Percentiles rank a stretch among this genome's conserved stretches.
These are phyloP conservation scores for Coemansia guatemalensis DNA, from an alignment of 192 early-diverging fungal species.

Conservation along the genomic window DNA sequence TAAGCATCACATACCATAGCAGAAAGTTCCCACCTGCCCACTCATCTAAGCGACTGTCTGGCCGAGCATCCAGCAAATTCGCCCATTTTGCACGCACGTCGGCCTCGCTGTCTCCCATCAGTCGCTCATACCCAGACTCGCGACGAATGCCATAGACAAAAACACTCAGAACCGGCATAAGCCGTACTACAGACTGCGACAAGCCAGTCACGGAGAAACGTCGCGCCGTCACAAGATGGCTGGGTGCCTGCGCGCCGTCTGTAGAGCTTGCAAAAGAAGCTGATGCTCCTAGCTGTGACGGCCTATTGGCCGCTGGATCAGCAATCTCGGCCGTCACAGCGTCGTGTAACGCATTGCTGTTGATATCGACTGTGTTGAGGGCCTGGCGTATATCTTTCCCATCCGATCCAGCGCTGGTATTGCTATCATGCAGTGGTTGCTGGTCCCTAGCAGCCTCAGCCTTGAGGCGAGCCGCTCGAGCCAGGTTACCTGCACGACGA, in stretches of 20 bases:
- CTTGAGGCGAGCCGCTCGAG: constrained; percentile 41
- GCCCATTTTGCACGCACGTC: constrained; percentile 40
- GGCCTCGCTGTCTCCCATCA: constrained; percentile 30
- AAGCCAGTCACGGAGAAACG: constrained; percentile 37
- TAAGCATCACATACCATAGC: constrained; percentile 35
- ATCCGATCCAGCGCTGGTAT: background rate
- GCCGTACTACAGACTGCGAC: constrained; percentile 23
- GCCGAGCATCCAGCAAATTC: constrained; percentile 26
- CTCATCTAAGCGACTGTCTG: constrained; percentile 34
- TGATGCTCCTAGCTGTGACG: background rate
- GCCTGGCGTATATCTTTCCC: background rate
- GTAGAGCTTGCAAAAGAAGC: constrained; percentile 4
- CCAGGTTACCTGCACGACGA: constrained; percentile 45
- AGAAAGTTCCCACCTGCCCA: constrained; percentile 36
- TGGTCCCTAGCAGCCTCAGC: background rate
- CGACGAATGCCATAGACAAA: constrained; percentile 41
- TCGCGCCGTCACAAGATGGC: constrained; percentile 5
- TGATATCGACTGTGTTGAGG: constrained; percentile 17
- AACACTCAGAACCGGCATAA: constrained; percentile 27
- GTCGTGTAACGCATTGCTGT: constrained; percentile 31
- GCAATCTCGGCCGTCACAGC: constrained; percentile 20
- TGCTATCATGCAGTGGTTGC: background rate
- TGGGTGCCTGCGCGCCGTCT: background rate
- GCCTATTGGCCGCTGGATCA: constrained; percentile 20
- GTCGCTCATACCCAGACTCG: constrained; percentile 29